Evolutionary conservation across 805 yeast genomes (phyloP), one percentile per base, ranked within the genome.

Genomic region (Metschnikowia vanudenii): DNA sequence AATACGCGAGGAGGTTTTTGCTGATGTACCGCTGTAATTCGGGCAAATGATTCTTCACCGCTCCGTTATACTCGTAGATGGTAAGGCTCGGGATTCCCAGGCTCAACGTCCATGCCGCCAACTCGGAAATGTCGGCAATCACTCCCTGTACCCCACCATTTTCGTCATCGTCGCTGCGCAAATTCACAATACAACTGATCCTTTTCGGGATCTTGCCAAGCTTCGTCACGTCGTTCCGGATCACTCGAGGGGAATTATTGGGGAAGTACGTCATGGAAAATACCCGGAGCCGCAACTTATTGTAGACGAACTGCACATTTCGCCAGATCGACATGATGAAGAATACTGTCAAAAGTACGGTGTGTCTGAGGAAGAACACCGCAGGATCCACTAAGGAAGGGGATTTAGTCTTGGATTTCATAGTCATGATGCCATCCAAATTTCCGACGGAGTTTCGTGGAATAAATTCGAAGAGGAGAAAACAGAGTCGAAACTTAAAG

Each of bases 141-240:
- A 92, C 71, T 0, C 96, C 96, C 50, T 84, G 88, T 36, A 85
- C 65, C 2, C 97, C 97, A 28, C 96, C 96, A 49, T 90, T 92
- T 57, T 88, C 96, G 56, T 84, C 92, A 51, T 85, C 87, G 47
- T 82, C 89, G 22, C 84, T 77, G 59, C 82, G 83, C 61, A 82
- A 76, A 55, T 80, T 82, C 47, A 94, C 67, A n/a, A 92, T 81
- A 17, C 87, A 81, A 8, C 95, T 85, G 18, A 94, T 58, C 41
- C 86, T 76, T 53, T 75, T 78, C 3, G 99, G 99, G 19, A 89
- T 76, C 64, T 94, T 94, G 36, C 75, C 61, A 46, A 92, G 69
- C 57, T 80, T 79, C 50, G 71, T 72, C 31, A 89, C 89, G 67
- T 92, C 98, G 51, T 84, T 84, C 54, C 95, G 81, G 53, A 92